These are phyloP conservation scores for Candida schatavii DNA, from an alignment of 805 yeast species.

Conservation along the genomic window DNA sequence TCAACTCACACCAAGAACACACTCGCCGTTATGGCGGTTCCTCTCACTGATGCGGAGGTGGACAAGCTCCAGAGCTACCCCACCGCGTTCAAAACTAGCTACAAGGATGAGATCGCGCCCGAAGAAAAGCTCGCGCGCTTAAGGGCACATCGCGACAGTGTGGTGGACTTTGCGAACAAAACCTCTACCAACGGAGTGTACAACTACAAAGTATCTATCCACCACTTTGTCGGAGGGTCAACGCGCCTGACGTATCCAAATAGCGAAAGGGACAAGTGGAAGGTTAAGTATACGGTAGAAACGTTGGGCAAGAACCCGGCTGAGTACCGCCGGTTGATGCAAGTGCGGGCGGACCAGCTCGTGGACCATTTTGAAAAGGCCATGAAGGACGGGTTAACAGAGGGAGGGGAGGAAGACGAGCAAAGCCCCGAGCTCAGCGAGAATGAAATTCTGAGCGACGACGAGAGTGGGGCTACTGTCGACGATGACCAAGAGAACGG, in stretches of 20 bases:
- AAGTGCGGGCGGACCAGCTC: not conserved
- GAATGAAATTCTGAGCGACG: not conserved
- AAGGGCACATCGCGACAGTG: conserved; percentile 20
- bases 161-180: conserved; percentile 22
- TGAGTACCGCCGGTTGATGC: conserved; percentile 8
- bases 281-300: conserved; percentile 18
- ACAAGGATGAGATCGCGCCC: conserved; percentile 22
- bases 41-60: conserved; percentile 21
- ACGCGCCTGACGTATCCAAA: conserved; percentile 20
- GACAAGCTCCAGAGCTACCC: conserved; percentile 24
- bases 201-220: conserved; percentile 21
- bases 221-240: conserved; percentile 16
- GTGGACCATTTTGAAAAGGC: not conserved
- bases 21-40: conserved; percentile 20
- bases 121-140: conserved; percentile 23
- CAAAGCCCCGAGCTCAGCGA: not conserved
- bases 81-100: conserved; percentile 27
- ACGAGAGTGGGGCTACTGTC: not conserved
- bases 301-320: conserved; percentile 10
- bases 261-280: conserved; percentile 19
- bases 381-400: not conserved
- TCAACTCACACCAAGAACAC: not conserved
- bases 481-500: not conserved
- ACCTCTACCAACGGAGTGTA: conserved; percentile 17
- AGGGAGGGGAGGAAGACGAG: conserved; percentile 1